Evolutionary conservation across 1,139 yeast species (phyloP), one percentile per base, ranked within the genome.

Genomic region (Scheffersomyces titani): DNA sequence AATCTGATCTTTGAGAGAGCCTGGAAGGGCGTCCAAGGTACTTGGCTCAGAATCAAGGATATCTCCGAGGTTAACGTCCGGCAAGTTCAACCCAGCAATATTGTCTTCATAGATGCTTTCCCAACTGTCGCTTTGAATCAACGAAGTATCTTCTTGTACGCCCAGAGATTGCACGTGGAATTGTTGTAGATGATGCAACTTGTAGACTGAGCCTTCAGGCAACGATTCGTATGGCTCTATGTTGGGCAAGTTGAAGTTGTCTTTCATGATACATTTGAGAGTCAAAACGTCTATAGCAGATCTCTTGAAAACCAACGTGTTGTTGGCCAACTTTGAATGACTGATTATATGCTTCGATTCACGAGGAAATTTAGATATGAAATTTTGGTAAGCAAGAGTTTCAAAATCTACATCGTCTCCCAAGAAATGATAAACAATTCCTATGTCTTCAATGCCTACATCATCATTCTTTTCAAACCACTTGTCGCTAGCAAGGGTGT

Each of bases 371-470:
- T 75, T 76, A n/a, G 71, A 59, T 55, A 88, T 77, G 60, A 82
- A 73, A 3, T 73, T 64, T 57, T 76, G 63, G 67, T 90, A 88
- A 5, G 73, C 72, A 0, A 70, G 65, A 59, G 78, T 74, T 36
- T 74, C 69, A 18, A 87, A 82, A 21, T 88, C 84, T 1, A 90
- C 81, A 5, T 77, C 82, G 20, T 78, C 81, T n/a, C 90, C 96
- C 51, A 93, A 73, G 58, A 92, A 83, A 70, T 91, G 97, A 69
- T 90, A 92, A 1, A 92, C 89, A 3, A 84, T 71, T 1, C 85
- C 84, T 19, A 83, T 65, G 1, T 74, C 71, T 50, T 76, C 78
- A 5, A 73, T 66, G 7, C 76, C 81, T 44, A 67, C 68, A 5
- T 73, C 69, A 18, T 65, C 68, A 45, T 61, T 57, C 7, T 61